Percentiles rank a stretch among this genome's conserved stretches.
Conservation (phyloP, 352 stramenopile species). For the Plasmopara viticola region DNA sequence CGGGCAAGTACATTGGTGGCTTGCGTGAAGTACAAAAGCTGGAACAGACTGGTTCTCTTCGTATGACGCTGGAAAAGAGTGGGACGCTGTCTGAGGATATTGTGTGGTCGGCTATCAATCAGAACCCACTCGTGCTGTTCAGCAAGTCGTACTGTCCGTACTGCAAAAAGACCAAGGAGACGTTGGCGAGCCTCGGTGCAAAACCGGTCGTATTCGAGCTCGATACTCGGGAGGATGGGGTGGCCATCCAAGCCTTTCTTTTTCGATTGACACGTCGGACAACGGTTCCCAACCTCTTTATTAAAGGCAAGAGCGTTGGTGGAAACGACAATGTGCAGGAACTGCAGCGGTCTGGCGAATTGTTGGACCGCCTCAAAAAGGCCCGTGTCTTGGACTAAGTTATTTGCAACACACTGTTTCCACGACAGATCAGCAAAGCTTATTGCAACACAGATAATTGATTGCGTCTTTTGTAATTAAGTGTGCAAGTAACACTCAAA, state of each 20-base stretch:
- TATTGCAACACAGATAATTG: neutral
- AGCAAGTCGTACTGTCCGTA: conserved; percentile 85
- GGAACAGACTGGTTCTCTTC: conserved; percentile 70
- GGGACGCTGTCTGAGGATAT: conserved; percentile 66
- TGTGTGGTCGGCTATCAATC: conserved; percentile 63
- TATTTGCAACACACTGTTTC: too few relatives aligned
- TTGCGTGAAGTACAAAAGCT: conserved; percentile 91
- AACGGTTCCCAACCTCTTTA: conserved; percentile 98
- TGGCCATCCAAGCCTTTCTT: conserved; percentile 89
- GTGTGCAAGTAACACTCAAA: neutral
- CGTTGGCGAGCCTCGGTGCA: conserved; percentile 47
- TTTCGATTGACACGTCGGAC: conserved; percentile 89
- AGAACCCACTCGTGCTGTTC: conserved; percentile 72
- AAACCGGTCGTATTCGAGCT: conserved; percentile 72
- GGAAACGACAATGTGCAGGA: conserved; percentile 92
- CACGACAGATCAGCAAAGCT: neutral
- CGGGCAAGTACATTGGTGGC: conserved; percentile 89
- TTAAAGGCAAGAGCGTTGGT: conserved; percentile 92
- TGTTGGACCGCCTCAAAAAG: conserved; percentile 84
- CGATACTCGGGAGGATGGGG: conserved; percentile 81
- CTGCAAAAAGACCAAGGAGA: conserved; percentile 82
- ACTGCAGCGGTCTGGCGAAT: conserved; percentile 79
- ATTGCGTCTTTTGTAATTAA: neutral
- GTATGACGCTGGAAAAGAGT: conserved; percentile 76
- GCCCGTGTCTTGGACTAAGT: conserved; percentile 47